Evolutionary conservation across 352 stramenopile species (phyloP).

Genomic region (Phytophthora hibernalis): DNA sequence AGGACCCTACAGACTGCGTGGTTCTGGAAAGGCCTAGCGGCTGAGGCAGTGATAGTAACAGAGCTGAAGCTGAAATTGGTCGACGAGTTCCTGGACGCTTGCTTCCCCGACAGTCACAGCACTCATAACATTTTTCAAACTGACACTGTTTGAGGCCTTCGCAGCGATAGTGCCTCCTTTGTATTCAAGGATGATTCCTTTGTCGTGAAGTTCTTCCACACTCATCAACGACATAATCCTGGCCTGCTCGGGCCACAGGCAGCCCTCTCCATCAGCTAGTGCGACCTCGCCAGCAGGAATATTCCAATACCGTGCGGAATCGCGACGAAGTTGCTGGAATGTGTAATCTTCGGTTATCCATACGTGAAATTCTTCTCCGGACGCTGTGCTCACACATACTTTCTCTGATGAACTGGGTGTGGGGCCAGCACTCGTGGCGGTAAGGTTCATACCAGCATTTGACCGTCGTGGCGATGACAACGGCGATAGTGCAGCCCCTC

Average conservation of each 20-base stretch:
- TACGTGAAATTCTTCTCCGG: constrained; percentile 65
- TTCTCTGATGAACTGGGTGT: constrained; percentile 43
- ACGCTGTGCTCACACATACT: constrained; percentile 55
- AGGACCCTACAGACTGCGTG: not conserved
- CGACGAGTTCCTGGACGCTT: constrained; percentile 21
- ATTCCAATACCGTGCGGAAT: constrained; percentile 79
- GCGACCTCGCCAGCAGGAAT: constrained; percentile 50
- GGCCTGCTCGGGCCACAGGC: constrained; percentile 82
- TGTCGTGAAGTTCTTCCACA: constrained; percentile 50
- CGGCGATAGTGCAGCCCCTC: constrained; percentile 13
- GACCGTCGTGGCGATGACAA: constrained; percentile 16
- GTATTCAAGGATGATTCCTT: constrained; percentile 61
- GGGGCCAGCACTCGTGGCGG: not conserved
- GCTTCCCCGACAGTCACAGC: constrained; percentile 9
- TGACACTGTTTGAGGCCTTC: constrained; percentile 24
- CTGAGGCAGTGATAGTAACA: constrained; percentile 25
- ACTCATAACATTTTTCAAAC: constrained; percentile 34
- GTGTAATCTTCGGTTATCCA: constrained; percentile 80
- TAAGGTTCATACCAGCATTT: constrained; percentile 2
- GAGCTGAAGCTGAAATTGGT: constrained; percentile 23
- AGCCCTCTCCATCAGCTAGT: constrained; percentile 66
- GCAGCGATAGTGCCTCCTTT: constrained; percentile 41
- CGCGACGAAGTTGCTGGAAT: constrained; percentile 74
- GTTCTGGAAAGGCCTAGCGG: constrained; percentile 7
- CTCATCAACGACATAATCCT: constrained; percentile 70